A percentile compares a stretch with the other conserved stretches of the same genome.
These are phyloP conservation scores for Claviceps monticola DNA, from an alignment of 2,329 filamentous ascomycete species.

Conservation along the genomic window DNA sequence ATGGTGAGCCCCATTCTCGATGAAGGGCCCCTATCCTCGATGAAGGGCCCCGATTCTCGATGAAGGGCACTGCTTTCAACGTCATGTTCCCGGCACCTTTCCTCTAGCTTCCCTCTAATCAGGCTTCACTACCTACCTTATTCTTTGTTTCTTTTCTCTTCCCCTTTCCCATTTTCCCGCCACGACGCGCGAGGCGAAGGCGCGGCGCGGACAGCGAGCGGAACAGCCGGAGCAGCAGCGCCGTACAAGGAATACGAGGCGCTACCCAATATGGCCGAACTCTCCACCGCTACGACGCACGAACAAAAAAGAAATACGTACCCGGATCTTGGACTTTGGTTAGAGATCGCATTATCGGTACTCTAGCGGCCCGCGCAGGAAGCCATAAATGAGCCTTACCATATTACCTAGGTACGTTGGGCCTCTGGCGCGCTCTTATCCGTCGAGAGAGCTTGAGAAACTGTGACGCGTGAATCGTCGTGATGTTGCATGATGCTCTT, in stretches of 20 bases:
- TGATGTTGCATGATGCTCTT: neutral
- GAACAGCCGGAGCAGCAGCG: slow-evolving; percentile 5
- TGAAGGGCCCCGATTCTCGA: slow-evolving; percentile 5
- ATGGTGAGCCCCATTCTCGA: slow-evolving; percentile 6
- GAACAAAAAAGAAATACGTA: neutral
- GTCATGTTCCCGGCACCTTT: neutral
- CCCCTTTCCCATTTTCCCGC: neutral
- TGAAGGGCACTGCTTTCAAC: neutral
- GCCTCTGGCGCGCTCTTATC: no score
- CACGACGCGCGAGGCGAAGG: no score
- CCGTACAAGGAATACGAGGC: slow-evolving; percentile 2
- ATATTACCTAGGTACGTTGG: no score
- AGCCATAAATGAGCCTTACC: no score
- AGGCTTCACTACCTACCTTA: neutral
- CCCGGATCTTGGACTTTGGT: slow-evolving; percentile 2
- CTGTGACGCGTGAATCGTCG: no score
- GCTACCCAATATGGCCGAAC: neutral
- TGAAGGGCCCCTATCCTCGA: slow-evolving; percentile 7
- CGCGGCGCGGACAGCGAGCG: neutral
- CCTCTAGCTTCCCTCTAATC: neutral
- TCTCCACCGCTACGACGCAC: neutral
- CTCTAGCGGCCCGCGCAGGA: no score
- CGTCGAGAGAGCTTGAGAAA: no score
- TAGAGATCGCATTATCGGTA: neutral
- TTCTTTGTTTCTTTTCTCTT: neutral